These are phyloP conservation scores for Metschnikowia borealis DNA, from an alignment of 805 yeast genomes.

Conservation along the genomic window DNA sequence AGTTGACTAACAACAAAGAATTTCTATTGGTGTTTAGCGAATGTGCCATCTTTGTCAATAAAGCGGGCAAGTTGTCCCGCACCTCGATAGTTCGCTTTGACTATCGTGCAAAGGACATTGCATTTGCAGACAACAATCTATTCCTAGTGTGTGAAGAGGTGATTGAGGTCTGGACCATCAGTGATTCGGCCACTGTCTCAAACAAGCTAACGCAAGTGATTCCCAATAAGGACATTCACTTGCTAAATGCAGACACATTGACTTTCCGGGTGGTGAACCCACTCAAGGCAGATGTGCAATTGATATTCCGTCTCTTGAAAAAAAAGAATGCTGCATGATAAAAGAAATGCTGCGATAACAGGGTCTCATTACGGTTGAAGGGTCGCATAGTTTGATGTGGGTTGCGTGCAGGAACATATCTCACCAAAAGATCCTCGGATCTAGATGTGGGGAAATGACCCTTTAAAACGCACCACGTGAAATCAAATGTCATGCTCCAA, in stretches of 20 bases:
- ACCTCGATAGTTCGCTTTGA: constrained; percentile 41
- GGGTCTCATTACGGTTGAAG: not conserved
- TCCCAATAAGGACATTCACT: constrained; percentile 59
- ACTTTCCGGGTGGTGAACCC: constrained; percentile 61
- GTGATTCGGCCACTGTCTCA: constrained; percentile 40
- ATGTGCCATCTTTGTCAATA: constrained; percentile 63
- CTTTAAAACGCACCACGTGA: not conserved
- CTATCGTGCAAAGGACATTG: constrained; percentile 34
- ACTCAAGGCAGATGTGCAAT: constrained; percentile 53
- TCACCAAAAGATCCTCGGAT: constrained; percentile 1
- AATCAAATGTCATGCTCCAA: not conserved
- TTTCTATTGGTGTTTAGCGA: constrained; percentile 65
- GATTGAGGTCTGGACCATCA: constrained; percentile 64
- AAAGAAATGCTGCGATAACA: not conserved
- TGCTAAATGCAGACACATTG: constrained; percentile 22
- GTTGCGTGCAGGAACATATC: not conserved
- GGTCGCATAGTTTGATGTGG: not conserved
- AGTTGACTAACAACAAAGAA: constrained; percentile 49
- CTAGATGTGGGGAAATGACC: not conserved
- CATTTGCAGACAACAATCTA: constrained; percentile 32
- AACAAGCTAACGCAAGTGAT: constrained; percentile 62
- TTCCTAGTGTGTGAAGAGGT: constrained; percentile 58
- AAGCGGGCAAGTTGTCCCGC: constrained; percentile 50
- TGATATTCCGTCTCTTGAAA: constrained; percentile 35
- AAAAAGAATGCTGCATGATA: not conserved